Percentiles rank a stretch among this genome's conserved stretches.
Conservation (phyloP, 2,329 filamentous ascomycete species). For the Botrytis elliptica region DNA sequence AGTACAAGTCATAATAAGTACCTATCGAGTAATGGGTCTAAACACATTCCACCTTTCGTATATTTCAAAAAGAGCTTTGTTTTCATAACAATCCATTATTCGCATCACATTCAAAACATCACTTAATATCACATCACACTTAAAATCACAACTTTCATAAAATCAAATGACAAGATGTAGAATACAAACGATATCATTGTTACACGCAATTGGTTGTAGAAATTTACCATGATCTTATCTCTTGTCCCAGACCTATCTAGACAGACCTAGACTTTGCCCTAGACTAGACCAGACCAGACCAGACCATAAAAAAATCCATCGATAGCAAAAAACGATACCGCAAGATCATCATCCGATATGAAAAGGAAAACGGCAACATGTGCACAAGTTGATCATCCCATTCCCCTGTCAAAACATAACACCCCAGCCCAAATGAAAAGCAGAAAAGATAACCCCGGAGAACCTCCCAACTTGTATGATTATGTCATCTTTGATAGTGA, state of each 20-base stretch:
- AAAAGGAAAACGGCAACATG: slow-evolving; percentile 32
- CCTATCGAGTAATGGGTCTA: not conserved
- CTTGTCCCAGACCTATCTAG: slow-evolving; percentile 5
- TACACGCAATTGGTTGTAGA: slow-evolving; percentile 32
- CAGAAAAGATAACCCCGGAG: slow-evolving; percentile 28
- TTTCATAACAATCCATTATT: not conserved
- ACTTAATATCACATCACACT: not conserved
- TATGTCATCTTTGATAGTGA: slow-evolving; percentile 23
- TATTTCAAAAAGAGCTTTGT: not conserved
- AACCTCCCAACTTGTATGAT: slow-evolving; percentile 18
- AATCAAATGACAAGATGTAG: slow-evolving; percentile 32
- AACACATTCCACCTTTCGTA: not conserved
- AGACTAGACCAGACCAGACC: slow-evolving; percentile 13
- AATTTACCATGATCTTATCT: slow-evolving; percentile 17
- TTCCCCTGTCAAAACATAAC: slow-evolving; percentile 33
- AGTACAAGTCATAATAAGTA: not conserved
- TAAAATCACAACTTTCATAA: not conserved
- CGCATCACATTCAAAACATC: not conserved
- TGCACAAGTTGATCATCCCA: slow-evolving; percentile 27
- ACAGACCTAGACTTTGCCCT: slow-evolving; percentile 20
- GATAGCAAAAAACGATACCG: slow-evolving; percentile 7
- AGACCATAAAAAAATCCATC: slow-evolving; percentile 11
- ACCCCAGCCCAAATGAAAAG: slow-evolving; percentile 36
- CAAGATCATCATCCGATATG: slow-evolving; percentile 15
- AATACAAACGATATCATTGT: slow-evolving; percentile 37